These are phyloP conservation scores for Closterium sp. DNA, from an alignment of 139 green algal species.

Conservation along the genomic window DNA sequence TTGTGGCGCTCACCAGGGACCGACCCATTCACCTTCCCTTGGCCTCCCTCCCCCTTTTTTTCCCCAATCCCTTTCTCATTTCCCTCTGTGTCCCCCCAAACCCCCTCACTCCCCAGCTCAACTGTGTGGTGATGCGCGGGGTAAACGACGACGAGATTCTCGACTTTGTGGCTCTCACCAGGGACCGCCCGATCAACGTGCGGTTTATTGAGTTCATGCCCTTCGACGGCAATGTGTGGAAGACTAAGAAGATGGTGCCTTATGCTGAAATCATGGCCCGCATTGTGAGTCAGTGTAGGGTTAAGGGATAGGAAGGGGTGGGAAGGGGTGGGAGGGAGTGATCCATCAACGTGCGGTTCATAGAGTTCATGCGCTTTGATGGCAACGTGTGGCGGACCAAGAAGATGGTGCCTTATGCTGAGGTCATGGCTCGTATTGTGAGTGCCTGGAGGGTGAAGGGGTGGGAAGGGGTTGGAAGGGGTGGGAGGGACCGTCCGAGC, in stretches of 20 bases:
- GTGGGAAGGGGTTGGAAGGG: too few relatives aligned
- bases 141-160: slow-evolving; percentile 95
- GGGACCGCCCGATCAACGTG: slow-evolving; percentile 84
- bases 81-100: not conserved
- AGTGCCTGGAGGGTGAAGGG: not conserved
- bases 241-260: slow-evolving; percentile 77
- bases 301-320: not conserved
- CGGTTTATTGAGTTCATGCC: slow-evolving; percentile 99
- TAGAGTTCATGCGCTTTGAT: slow-evolving; percentile 99
- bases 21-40: too few relatives aligned
- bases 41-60: slow-evolving; percentile 1
- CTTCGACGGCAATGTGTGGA: slow-evolving; percentile 98
- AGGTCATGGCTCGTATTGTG: slow-evolving; percentile 61
- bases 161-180: slow-evolving; percentile 92
- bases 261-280: slow-evolving; percentile 74
- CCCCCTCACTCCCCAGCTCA: slow-evolving; percentile 73
- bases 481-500: too few relatives aligned
- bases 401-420: slow-evolving; percentile 87
- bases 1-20: slow-evolving; percentile 85
- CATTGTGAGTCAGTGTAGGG: slow-evolving; percentile 12
- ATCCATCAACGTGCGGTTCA: slow-evolving; percentile 82
- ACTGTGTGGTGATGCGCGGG: slow-evolving; percentile 95
- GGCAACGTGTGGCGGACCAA: slow-evolving; percentile 85
- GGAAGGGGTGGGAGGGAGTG: too few relatives aligned
- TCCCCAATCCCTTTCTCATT: not conserved